phyloP scores from a whole-genome alignment of 345 rosid species.

The Noccaea bulbosa region DNA sequence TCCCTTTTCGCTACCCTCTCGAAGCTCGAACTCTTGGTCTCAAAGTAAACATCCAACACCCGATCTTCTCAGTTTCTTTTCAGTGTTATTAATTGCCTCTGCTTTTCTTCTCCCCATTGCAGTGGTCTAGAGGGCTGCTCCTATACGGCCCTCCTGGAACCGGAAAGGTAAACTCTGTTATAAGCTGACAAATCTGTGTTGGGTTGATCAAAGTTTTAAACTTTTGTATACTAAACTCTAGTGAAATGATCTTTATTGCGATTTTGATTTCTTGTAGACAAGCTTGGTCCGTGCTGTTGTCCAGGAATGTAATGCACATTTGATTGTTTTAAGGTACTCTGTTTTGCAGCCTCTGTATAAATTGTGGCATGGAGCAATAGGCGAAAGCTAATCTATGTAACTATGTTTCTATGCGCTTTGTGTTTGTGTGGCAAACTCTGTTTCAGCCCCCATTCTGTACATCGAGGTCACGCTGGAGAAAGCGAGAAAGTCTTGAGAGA shows the following conservation, averaged over 20 bases:
- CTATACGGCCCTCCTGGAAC: conserved; percentile 93
- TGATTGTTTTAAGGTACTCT: conserved; percentile 75
- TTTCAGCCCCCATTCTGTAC: conserved; percentile 78
- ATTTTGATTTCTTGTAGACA: conserved; percentile 52
- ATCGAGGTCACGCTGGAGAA: conserved; percentile 85
- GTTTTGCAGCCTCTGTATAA: conserved; percentile 2
- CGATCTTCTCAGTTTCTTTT: not conserved
- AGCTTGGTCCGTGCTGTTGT: conserved; percentile 94
- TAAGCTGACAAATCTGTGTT: not conserved
- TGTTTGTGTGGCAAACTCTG: conserved; percentile 19
- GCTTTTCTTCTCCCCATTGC: conserved; percentile 27
- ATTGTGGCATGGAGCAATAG: not conserved
- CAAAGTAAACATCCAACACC: conserved; percentile 46
- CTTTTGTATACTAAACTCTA: not conserved
- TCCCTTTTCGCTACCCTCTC: conserved; percentile 67
- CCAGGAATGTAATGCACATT: conserved; percentile 74
- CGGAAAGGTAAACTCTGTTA: conserved; percentile 71
- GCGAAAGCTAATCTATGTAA: conserved; percentile 16
- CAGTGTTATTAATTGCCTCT: not conserved
- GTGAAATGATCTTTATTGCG: not conserved
- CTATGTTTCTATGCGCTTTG: not conserved
- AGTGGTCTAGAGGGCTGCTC: conserved; percentile 92
- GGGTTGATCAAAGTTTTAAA: not conserved
- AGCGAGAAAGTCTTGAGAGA: conserved; percentile 80
- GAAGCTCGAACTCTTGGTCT: conserved; percentile 84